Evolutionary conservation across 78 protist species (phyloP).

Genomic region (Dictyostelium brefeldianum): DNA sequence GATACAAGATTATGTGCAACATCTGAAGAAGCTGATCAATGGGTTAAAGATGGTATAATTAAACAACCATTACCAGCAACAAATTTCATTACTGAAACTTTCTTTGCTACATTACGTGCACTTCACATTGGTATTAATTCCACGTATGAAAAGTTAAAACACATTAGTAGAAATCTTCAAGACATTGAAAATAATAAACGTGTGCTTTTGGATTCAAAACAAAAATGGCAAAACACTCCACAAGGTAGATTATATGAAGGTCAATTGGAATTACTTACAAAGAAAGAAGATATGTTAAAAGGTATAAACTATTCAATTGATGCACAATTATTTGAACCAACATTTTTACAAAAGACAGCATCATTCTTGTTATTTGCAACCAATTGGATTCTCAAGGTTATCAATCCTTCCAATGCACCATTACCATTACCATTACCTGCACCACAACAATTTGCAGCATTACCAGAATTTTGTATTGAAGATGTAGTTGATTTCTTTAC

Average conservation of each 20-base stretch:
- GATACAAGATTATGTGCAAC: constrained; percentile 60
- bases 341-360: constrained; percentile 28
- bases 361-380: constrained; percentile 50
- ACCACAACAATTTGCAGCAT: constrained; percentile 50
- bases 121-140: constrained; percentile 54
- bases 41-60: constrained; percentile 10
- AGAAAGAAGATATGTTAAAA: constrained; percentile 37
- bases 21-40: constrained; percentile 39
- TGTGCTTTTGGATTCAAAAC: constrained; percentile 15
- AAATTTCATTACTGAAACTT: constrained; percentile 73
- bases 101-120: constrained; percentile 63
- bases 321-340: constrained; percentile 61
- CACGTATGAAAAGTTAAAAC: constrained; percentile 6
- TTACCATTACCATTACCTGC: constrained; percentile 48
- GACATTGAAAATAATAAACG: constrained; percentile 27
- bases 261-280: background rate
- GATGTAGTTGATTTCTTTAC: constrained; percentile 82
- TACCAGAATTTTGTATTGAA: constrained; percentile 82
- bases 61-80: background rate
- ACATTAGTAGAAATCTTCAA: constrained; percentile 4
- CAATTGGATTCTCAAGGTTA: constrained; percentile 45
- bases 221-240: constrained; percentile 53
- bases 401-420: constrained; percentile 32
- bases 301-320: constrained; percentile 30
- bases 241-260: constrained; percentile 57